phyloP scores from a whole-genome alignment of 176 grass and related monocot species.

The sorghum (Sorghum bicolor) region Sorghum_bicolor_NCBIv3 NC_012870.2:72382501-72383000 shows the following conservation, averaged over 20 bases:
- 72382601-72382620: conserved; percentile 71
- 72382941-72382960: conserved; percentile 4
- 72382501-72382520: conserved; percentile 38
- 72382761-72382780: conserved; percentile 34
- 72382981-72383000: background rate
- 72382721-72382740: conserved; percentile 51
- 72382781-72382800: conserved; percentile 28
- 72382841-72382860: conserved; percentile 17
- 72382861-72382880: conserved; percentile 20
- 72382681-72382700: conserved; percentile 29
- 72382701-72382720: conserved; percentile 52
- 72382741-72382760: conserved; percentile 36
- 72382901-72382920: background rate
- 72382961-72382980: conserved; percentile 4
- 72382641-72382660: conserved; percentile 55
- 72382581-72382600: conserved; percentile 45
- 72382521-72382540: conserved; percentile 47
- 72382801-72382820: conserved; percentile 29
- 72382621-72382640: conserved; percentile 45
- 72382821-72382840: conserved; percentile 3
- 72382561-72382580: conserved; percentile 59
- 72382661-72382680: conserved; percentile 36
- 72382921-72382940: background rate
- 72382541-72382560: conserved; percentile 50
- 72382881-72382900: background rate